These are phyloP conservation scores for Aspergillus homomorphus DNA, from an alignment of 495 filamentous ascomycete species.

Conservation along the genomic window DNA sequence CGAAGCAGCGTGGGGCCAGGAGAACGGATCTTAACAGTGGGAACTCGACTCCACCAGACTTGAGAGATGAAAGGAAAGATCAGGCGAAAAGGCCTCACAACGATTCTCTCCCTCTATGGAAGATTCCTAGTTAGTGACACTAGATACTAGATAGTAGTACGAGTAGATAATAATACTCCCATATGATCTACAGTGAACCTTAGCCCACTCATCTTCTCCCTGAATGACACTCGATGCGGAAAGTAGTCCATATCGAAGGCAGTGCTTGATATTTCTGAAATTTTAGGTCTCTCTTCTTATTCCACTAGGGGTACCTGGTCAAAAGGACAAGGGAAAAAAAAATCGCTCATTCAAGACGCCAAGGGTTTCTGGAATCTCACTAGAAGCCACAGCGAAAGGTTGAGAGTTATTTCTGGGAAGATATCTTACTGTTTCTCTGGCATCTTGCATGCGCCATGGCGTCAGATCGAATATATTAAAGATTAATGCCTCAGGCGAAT, in stretches of 20 bases:
- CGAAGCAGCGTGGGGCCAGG: conserved; percentile 1
- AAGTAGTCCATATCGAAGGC: too few species aligned
- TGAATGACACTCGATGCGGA: too few species aligned
- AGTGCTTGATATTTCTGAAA: too few species aligned
- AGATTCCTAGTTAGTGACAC: too few species aligned
- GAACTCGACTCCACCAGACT: not conserved
- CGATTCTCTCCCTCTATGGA: too few species aligned
- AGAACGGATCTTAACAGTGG: not conserved
- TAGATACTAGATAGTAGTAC: too few species aligned
- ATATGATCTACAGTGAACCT: not conserved
- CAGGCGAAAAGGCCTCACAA: not conserved
- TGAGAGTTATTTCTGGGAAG: not conserved
- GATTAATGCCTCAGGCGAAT: too few species aligned
- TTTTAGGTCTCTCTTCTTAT: too few species aligned
- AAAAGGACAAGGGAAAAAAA: not conserved
- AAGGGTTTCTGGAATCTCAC: conserved; percentile 11
- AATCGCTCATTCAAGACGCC: conserved; percentile 9
- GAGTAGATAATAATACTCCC: not conserved
- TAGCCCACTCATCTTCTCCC: too few species aligned
- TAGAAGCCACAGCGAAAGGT: conserved; percentile 1
- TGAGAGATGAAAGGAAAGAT: not conserved
- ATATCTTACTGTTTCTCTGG: not conserved
- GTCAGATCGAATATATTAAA: too few species aligned
- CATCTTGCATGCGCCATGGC: not conserved
- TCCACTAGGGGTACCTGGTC: too few species aligned